Base-by-base conservation (phyloP, 352 stramenopile species). In the Phytophthora melonis region DNA sequence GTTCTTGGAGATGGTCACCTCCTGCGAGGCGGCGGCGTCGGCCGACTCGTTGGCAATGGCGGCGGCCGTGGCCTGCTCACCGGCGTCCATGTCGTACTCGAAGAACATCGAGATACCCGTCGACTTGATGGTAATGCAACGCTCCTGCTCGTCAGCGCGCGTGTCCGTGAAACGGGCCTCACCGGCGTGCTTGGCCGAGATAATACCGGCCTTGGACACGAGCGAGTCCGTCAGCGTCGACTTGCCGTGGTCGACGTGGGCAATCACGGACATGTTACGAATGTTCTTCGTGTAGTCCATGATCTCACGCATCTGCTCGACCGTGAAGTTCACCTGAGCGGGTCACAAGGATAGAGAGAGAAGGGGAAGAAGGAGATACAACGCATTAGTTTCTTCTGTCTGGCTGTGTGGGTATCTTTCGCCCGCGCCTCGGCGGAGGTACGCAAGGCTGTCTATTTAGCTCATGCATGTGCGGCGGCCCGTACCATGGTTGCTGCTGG, bases 51-150 rank as follows among this genome's bases (percentile, higher is more conserved):
- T 86, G 41, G 85, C 83, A 9, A 90, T 74, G 36, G 92, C 84
- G 54, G 81, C 82, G 6, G 84, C 84, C 7, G 81, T 91, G 52
- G 94, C 93, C 55, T 86, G 64, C 80, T 99, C 96, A 82, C 90
- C 93, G 19, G 82, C 91, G 82, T 98, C 95, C 80, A 99, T 97
- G 79, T 99, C 97, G 93, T 99, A 99, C 92, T 99, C 97, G 81
- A 99, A 99, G 90, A 99, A 99, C 97, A 99, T 99, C 55, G 97
- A 99, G 82, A 99, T 99, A 92, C 97, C 98, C 57, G 98, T 99
- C 50, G 98, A 99, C 91, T 99, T 99, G 88, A 99, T 99, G 68
- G 98, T 99, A 84, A 99, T 99, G 90, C 98, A 96, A 85, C 98
- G 97, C 78, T 99, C 98, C 80, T 99, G 97, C 89, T 99, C 98